Percentiles rank a stretch among this genome's conserved stretches.
phyloP scores from a whole-genome alignment of 805 yeast species.

The Myxozyma monticola region DNA sequence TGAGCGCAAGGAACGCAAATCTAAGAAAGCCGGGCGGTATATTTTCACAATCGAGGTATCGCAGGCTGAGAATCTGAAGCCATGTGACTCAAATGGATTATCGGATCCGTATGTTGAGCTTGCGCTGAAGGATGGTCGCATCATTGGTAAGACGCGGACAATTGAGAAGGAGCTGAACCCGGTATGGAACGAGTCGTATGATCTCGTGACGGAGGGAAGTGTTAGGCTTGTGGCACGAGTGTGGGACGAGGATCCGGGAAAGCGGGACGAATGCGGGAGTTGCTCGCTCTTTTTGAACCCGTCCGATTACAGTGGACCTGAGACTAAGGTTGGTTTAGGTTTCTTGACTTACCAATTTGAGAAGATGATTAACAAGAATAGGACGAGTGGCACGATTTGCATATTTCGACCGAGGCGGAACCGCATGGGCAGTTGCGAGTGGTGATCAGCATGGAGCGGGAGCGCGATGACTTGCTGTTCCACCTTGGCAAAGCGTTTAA shows the following conservation, averaged over 20 bases:
- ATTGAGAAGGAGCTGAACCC: constrained; percentile 65
- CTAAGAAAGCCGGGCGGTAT: constrained; percentile 41
- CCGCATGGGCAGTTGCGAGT: constrained; percentile 67
- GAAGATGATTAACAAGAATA: too few relatives aligned
- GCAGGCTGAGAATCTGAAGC: constrained; percentile 60
- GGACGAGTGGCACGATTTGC: constrained; percentile 9
- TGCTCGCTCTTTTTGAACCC: constrained; percentile 1
- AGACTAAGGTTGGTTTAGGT: background rate
- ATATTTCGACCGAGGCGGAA: constrained; percentile 47
- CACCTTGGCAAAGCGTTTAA: constrained; percentile 76
- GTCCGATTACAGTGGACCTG: background rate
- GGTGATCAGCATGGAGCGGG: constrained; percentile 74
- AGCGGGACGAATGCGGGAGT: constrained; percentile 3
- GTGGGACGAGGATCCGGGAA: constrained; percentile 12
- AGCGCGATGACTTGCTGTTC: constrained; percentile 75
- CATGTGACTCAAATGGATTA: constrained; percentile 48
- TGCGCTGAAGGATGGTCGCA: constrained; percentile 56
- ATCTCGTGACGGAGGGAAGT: constrained; percentile 36
- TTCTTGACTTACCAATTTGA: background rate
- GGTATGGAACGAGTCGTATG: constrained; percentile 86
- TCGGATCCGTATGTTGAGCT: constrained; percentile 61
- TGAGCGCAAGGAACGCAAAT: constrained; percentile 14
- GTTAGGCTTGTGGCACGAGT: background rate
- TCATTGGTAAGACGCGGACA: constrained; percentile 69
- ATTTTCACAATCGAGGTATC: constrained; percentile 64